Base-by-base conservation (phyloP, 352 stramenopile genomes). In the Globisporangium apiculatum region DNA sequence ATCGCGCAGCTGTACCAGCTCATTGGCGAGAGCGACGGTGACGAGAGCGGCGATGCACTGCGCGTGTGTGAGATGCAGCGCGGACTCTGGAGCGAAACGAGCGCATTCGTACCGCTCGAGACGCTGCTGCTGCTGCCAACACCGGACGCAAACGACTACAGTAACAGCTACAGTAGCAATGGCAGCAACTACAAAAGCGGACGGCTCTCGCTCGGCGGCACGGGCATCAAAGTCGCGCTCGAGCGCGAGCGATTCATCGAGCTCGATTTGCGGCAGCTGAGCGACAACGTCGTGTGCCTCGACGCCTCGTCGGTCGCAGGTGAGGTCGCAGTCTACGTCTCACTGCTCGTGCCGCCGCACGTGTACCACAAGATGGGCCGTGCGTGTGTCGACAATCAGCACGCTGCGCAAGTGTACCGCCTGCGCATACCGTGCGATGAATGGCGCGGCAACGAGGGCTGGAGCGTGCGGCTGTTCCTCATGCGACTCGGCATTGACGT, bases 201-300 rank as follows among this genome's bases (percentile, higher is more conserved):
- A 31, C 24, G 24, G 24, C 24, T 64, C 6, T 50, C 46, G 46
- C 42, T 64, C 42, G 35, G 10, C 4, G 58, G 58, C 31, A 38
- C 58, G 14, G 59, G 64, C 46, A 64, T 51, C 6, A 57, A 75
- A 5, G 59, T 60, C 17, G 47, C 38, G 36, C 57, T 64, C 55
- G 66, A 66, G 47, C 53, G 51, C 3, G 62, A 65, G 14, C 55
- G 49, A 2, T 49, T 52, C 11, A 46, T 83, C 11, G 64, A 75
- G 12, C 75, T 86, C 51, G 76, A 86, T 61, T 55, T 83, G 46
- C 69, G 72, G 43, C 66, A 74, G 49, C 51, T 86, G 24, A 69
- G 61, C 31, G 71, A 82, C 14, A 59, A 67, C 18, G 31, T 46
- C 9, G 76, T 80, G 47, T 83, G 76, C 65, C 68, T 86, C 56